Base-by-base conservation (phyloP, 1,284 basidiomycete species). In the Cutaneotrichosporon sp. region DNA sequence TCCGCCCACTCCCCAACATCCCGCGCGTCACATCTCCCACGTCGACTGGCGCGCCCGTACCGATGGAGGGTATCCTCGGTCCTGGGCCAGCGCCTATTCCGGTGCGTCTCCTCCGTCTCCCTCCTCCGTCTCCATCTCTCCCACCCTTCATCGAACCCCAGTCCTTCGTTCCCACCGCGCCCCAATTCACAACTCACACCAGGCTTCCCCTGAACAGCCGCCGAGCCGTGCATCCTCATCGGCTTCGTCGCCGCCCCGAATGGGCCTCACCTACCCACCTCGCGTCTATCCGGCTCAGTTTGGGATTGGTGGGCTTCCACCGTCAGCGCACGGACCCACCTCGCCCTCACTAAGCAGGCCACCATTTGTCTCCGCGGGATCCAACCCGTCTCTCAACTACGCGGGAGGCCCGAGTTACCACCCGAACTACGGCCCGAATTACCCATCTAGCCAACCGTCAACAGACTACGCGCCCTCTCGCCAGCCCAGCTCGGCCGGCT, bases 201-300 rank as follows among this genome's bases (percentile, higher is more conserved):
- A 56, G 55, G 55, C 36, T 5, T 56, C 55, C 8, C 55, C 55
- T 3, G 55, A 56, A 42, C 55, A 30, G 13, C 26, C 55, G 36
- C 22, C 18, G 13, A 42, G 21, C 32, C 18, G n/a, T 9, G 36
- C 55, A 5, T 56, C 32, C 14, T 36, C 22, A 11, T 21, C 55
- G 2, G 6, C 36, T 5, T 21, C 36, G 8, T 22, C 36, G 7
- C 22, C 38, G 30, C 7, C 34, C 34, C 2, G 21, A 14, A 22
- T 42, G 13, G 52, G 46, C 8, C 60, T 50, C 14, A 56, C 60
- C 13, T 61, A 61, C 22, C 60, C 60, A 1, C 60, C 60, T 2
- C 60, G 60, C 16, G 7, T 53, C 5, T 55, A 61, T 38, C 14
- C 38, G 13, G 14, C 16, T 2, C 42, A 30, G 13, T 52, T 32